Percentiles rank a stretch among this genome's conserved stretches.
Evolutionary conservation across 2,329 filamentous ascomycete genomes (phyloP).

Genomic region (Talaromyces sp.): DNA sequence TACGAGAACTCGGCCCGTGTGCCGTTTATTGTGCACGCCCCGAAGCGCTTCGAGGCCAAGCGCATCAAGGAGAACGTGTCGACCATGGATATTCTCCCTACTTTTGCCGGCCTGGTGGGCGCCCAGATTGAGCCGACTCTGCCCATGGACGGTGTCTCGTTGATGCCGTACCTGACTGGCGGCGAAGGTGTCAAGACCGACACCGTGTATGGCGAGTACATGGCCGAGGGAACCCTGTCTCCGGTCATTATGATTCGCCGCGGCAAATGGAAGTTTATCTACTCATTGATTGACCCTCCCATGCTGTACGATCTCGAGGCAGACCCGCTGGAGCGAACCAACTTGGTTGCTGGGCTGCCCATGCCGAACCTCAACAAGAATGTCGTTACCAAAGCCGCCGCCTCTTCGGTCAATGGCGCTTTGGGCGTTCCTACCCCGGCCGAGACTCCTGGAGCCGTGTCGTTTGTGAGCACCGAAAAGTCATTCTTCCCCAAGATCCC

Average conservation of each 20-base stretch:
- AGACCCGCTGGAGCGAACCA: slow-evolving; percentile 73
- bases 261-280: slow-evolving; percentile 85
- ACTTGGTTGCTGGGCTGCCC: slow-evolving; percentile 48
- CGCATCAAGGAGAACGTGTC: slow-evolving; percentile 80
- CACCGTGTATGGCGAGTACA: slow-evolving; percentile 92
- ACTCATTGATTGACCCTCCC: slow-evolving; percentile 74
- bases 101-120: slow-evolving; percentile 76
- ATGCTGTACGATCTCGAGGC: slow-evolving; percentile 74
- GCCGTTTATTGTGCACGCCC: slow-evolving; percentile 78
- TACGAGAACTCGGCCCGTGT: slow-evolving; percentile 88
- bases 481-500: slow-evolving; percentile 13
- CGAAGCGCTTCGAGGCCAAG: slow-evolving; percentile 67
- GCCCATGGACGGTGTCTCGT: slow-evolving; percentile 79
- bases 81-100: slow-evolving; percentile 84
- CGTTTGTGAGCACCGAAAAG: slow-evolving; percentile 11
- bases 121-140: slow-evolving; percentile 63
- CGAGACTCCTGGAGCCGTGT: slow-evolving; percentile 10
- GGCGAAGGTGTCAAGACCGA: slow-evolving; percentile 57
- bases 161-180: slow-evolving; percentile 69
- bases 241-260: slow-evolving; percentile 93
- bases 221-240: slow-evolving; percentile 82
- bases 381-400: slow-evolving; percentile 32
- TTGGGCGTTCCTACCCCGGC: slow-evolving; percentile 14
- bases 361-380: slow-evolving; percentile 26
- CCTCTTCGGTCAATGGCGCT: slow-evolving; percentile 18